A percentile compares a stretch with the other conserved stretches of the same genome.
Evolutionary conservation across 352 stramenopile genomes (phyloP).

Genomic region (Blastocystis sp.): DNA sequence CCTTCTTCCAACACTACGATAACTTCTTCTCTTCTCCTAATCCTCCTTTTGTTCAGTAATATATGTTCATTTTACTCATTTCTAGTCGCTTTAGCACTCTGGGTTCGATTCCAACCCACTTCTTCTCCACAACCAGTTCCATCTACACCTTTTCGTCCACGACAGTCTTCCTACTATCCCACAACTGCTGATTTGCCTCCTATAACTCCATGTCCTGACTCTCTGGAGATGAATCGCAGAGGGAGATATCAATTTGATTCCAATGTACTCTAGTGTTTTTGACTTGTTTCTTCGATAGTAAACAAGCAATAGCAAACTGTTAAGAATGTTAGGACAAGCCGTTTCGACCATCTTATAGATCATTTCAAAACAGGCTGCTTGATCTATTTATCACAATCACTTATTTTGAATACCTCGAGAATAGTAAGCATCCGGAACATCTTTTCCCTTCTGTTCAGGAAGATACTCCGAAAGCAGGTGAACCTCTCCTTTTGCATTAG

Average conservation of each 20-base stretch:
- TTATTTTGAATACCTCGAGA: background rate
- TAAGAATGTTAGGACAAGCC: background rate
- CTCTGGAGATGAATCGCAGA: background rate
- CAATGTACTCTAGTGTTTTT: background rate
- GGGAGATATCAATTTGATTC: background rate
- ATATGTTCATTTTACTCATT: background rate
- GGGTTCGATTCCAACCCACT: background rate
- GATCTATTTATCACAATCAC: background rate
- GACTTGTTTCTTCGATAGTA: constrained; percentile 27
- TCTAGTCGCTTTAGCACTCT: background rate
- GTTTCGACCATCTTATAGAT: constrained; percentile 45
- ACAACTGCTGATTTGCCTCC: background rate
- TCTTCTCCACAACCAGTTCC: background rate
- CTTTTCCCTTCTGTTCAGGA: constrained; percentile 28
- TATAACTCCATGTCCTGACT: constrained; percentile 26
- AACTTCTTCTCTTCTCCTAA: background rate
- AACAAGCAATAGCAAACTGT: constrained; percentile 4
- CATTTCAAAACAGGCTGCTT: constrained; percentile 55
- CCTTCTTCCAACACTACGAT: background rate
- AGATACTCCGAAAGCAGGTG: constrained; percentile 60
- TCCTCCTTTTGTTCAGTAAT: background rate
- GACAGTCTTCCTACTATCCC: background rate
- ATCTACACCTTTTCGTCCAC: background rate
- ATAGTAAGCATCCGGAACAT: constrained; percentile 67
- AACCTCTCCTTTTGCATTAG: constrained; percentile 37